These are phyloP conservation scores for Dipteronia sinensis DNA, from an alignment of 345 rosid species.

Conservation along the genomic window DNA sequence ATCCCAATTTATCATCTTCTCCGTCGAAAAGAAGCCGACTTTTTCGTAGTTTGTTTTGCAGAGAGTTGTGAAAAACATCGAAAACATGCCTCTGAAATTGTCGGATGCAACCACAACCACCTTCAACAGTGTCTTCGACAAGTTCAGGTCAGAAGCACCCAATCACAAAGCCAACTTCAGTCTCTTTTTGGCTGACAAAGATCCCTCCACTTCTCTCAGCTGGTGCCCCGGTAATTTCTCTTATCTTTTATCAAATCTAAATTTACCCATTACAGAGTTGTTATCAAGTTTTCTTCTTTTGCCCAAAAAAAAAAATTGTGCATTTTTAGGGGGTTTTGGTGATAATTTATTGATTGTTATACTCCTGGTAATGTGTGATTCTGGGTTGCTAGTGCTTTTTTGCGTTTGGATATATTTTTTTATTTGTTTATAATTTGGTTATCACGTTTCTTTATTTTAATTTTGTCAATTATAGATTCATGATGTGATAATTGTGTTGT, in stretches of 20 bases:
- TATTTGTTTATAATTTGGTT: not conserved
- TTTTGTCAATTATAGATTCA: not conserved
- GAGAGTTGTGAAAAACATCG: too few relatives aligned
- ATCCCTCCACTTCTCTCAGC: constrained; percentile 68
- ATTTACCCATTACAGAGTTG: too few relatives aligned
- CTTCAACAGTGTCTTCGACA: too few relatives aligned
- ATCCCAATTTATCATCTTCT: too few relatives aligned
- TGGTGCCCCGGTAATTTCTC: constrained; percentile 75
- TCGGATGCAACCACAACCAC: constrained; percentile 57
- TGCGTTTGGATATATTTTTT: not conserved
- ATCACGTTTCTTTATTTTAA: not conserved
- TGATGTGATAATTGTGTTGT: too few relatives aligned
- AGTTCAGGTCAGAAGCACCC: too few relatives aligned
- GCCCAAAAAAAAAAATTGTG: too few relatives aligned
- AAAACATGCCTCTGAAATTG: too few relatives aligned
- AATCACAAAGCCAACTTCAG: constrained; percentile 61
- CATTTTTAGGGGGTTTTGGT: not conserved
- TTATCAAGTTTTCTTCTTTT: not conserved
- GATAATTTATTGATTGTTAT: not conserved
- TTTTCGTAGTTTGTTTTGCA: too few relatives aligned
- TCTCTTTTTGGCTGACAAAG: constrained; percentile 75
- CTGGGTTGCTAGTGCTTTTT: not conserved
- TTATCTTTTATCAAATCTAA: too few relatives aligned
- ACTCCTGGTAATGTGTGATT: not conserved
- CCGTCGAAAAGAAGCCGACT: too few relatives aligned